Percentiles rank a stretch among this genome's conserved stretches.
Conservation (phyloP, 2,329 filamentous ascomycete genomes). For the Pochonia chlamydosporia region DNA sequence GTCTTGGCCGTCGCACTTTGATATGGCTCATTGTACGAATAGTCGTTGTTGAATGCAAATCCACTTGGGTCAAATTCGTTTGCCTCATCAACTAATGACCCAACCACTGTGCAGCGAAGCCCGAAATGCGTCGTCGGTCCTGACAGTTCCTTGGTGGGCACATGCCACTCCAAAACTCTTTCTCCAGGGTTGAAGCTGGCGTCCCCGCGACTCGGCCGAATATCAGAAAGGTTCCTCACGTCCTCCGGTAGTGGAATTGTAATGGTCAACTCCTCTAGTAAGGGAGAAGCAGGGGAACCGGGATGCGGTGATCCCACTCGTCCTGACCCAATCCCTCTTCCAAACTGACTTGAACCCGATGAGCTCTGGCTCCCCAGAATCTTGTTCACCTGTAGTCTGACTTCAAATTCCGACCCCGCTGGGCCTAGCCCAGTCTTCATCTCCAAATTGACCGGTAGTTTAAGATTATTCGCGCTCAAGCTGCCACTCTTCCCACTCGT, state of each 20-base stretch:
- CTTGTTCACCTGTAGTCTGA: conserved; percentile 66
- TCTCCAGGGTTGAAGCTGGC: conserved; percentile 74
- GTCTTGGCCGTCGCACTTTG: conserved; percentile 37
- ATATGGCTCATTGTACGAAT: conserved; percentile 51
- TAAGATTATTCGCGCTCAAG: conserved; percentile 57
- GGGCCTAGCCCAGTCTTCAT: conserved; percentile 74
- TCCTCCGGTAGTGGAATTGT: conserved; percentile 71
- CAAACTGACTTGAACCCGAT: conserved; percentile 29
- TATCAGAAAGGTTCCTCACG: conserved; percentile 77
- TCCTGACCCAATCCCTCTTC: conserved; percentile 37
- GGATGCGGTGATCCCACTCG: conserved; percentile 35
- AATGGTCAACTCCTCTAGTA: conserved; percentile 71
- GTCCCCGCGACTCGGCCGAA: conserved; percentile 76
- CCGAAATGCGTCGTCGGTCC: conserved; percentile 63
- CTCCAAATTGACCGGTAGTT: conserved; percentile 76
- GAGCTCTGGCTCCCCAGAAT: conserved; percentile 45
- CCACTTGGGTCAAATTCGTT: conserved; percentile 44
- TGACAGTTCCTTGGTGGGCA: conserved; percentile 70
- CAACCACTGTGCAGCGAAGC: conserved; percentile 75
- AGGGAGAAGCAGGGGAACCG: conserved; percentile 52
- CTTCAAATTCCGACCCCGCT: conserved; percentile 80
- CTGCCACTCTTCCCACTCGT: conserved; percentile 51
- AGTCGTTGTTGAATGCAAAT: conserved; percentile 46
- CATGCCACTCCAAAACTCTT: conserved; percentile 71
- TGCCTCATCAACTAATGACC: conserved; percentile 45